Evolutionary conservation across 495 filamentous ascomycete species (phyloP).

Genomic region (Cairneyella variabilis): DNA sequence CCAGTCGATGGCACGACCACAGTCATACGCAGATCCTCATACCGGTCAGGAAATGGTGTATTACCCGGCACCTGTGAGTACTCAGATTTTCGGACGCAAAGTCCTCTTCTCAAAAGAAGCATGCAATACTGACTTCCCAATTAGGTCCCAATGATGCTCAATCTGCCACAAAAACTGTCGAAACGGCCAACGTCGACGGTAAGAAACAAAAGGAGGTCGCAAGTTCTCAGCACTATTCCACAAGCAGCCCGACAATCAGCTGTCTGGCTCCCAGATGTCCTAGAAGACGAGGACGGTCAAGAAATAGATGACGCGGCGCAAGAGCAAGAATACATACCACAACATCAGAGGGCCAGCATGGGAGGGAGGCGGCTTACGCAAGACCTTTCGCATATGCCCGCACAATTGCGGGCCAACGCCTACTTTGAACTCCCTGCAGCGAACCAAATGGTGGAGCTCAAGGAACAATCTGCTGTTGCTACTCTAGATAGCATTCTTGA

Average conservation of each 20-base stretch:
- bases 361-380: conserved; percentile 26
- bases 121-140: too few relatives aligned
- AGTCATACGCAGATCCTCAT: conserved; percentile 59
- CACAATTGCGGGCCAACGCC: conserved; percentile 83
- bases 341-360: conserved; percentile 29
- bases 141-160: conserved; percentile 86
- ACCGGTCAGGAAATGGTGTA: conserved; percentile 79
- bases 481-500: conserved; percentile 92
- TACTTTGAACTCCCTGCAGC: conserved; percentile 76
- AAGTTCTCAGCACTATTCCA: conserved; percentile 50
- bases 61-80: conserved; percentile 95
- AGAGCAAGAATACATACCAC: conserved; percentile 21
- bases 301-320: conserved; percentile 16
- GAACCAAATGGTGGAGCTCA: conserved; percentile 57
- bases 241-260: conserved; percentile 29
- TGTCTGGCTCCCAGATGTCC: conserved; percentile 26
- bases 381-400: conserved; percentile 52
- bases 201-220: conserved; percentile 66
- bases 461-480: conserved; percentile 75
- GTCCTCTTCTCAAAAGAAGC: too few relatives aligned
- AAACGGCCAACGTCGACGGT: conserved; percentile 57
- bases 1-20: conserved; percentile 42
- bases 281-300: conserved; percentile 15
- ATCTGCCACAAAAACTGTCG: conserved; percentile 84
- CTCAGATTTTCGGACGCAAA: too few relatives aligned